Evolutionary conservation across 805 yeast genomes (phyloP), one percentile per base, ranked within the genome.

Genomic region (Dipodascus albidus): DNA sequence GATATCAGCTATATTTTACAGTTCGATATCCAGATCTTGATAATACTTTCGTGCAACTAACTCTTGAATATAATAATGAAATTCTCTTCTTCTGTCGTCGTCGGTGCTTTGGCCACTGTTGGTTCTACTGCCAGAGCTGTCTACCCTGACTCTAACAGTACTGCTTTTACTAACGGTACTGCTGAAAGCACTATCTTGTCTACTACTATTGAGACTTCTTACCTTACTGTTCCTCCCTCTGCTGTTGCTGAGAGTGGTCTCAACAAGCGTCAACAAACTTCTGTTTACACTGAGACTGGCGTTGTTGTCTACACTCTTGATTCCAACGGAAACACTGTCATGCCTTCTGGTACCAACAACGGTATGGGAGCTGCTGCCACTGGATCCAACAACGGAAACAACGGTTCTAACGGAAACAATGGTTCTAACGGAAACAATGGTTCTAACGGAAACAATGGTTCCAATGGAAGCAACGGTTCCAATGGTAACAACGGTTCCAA

Each of bases 61-160:
- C n/a, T n/a, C n/a, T n/a, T n/a, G n/a, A n/a, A n/a, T n/a, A n/a
- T n/a, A n/a, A n/a, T 11, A 38, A 47, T 47, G 49, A 47, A 47
- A 22, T 47, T 47, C 27, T 4, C 31, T 47, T 11, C 49, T 47
- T 21, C 31, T 22, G 24, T 27, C 22, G 27, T 47, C 24, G 27
- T 47, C 22, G 49, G 31, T 21, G 22, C 49, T 47, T 47, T 47
- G 49, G 31, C 49, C 19, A 47, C 49, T 47, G 19, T 21, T 47
- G 24, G 49, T 47, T 38, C 44, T n/a, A 14, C 44, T 38, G 44
- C 44, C 44, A 38, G 44, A 38, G 44, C 20, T 38, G n/a, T 38
- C 20, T 38, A n/a, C 15, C 44, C 44, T 38, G 15, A 38, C 20
- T 4, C 17, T 17, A 14, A 38, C n/a, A 19, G 44, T n/a, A 38